Base-by-base conservation (phyloP, 2,329 filamentous ascomycete genomes). In the Aspergillus thermomutatus region DNA sequence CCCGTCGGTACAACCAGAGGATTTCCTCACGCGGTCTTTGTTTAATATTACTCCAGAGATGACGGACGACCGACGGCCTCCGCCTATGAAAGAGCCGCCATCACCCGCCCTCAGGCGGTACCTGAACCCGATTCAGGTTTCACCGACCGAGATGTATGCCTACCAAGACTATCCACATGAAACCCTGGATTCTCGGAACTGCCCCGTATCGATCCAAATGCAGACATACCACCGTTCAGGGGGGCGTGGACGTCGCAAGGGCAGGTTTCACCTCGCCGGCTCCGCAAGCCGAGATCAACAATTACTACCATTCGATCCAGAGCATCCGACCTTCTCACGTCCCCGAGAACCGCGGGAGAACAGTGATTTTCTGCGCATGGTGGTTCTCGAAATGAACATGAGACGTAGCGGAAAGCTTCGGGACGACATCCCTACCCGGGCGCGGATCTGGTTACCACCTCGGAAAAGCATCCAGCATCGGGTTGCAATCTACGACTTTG, bases 311-410 rank as follows among this genome's bases (percentile, higher is more conserved):
- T 72, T 68, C 25, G 70, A 73, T 49, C 67, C 69, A 10, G 72
- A 73, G 48, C 64, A 70, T 4, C 71, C 73, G 2, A 76, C 80
- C 2, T 70, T 77, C 50, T 76, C 80, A 17, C 80, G 83, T 10
- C 83, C 83, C 62, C 79, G 85, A n/a, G 85, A 87, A 64, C 82
- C 83, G 27, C 77, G 85, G 51, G 85, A 87, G 65, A 87, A 87
- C 68, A 77, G 81, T 61, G 80, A 87, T 64, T 87, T 87, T 67
- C 71, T 87, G 49, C 80, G 85, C 37, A 80, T 87, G 61, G 83
- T 87, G 17, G 85, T 87, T 10, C 75, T 87, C 49, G 85, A 87
- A 71, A 86, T 87, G 84, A 87, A 87, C 68, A 87, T 87, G 85
- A 80, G 84, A 40, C 80, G 84, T 46, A 78, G 77, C 58, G 85